Evolutionary conservation across 129 eudicot genomes (phyloP).

Genomic region (Artemisia argyi): DNA sequence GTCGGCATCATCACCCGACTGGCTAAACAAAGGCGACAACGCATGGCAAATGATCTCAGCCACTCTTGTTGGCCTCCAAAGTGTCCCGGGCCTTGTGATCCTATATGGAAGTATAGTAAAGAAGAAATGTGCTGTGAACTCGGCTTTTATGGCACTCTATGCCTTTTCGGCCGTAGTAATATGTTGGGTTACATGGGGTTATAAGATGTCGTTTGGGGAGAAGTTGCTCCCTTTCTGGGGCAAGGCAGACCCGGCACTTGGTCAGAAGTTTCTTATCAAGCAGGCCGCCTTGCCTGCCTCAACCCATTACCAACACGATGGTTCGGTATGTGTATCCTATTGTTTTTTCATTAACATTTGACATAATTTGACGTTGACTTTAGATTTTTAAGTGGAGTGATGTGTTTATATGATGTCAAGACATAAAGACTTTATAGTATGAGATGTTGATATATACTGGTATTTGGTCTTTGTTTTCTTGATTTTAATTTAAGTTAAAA

Average conservation of each 20-base stretch:
- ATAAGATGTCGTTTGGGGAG: conserved; percentile 67
- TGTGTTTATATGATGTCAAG: too few relatives aligned
- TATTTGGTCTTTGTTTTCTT: too few relatives aligned
- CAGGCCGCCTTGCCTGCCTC: conserved; percentile 53
- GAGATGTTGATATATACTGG: too few relatives aligned
- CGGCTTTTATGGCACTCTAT: conserved; percentile 76
- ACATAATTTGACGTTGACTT: too few relatives aligned
- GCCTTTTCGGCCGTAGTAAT: conserved; percentile 68
- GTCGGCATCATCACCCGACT: conserved; percentile 49
- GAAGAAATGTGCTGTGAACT: conserved; percentile 73
- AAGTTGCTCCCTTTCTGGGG: conserved; percentile 67
- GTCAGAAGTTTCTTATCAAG: conserved; percentile 51
- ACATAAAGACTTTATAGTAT: too few relatives aligned
- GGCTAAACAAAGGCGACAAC: conserved; percentile 84
- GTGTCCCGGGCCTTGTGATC: conserved; percentile 65
- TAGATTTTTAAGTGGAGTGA: too few relatives aligned
- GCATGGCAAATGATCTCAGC: conserved; percentile 75
- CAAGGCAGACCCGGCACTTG: conserved; percentile 59
- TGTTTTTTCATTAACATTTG: not conserved
- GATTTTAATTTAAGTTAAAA: too few relatives aligned
- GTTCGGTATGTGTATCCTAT: conserved; percentile 24
- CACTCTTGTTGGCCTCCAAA: conserved; percentile 69
- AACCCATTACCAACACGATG: conserved; percentile 32
- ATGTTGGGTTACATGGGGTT: conserved; percentile 66
- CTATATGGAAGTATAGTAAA: conserved; percentile 68